Percentiles rank a stretch among this genome's conserved stretches.
Conservation (phyloP, 2,329 filamentous ascomycete species). For the Botrytis cinerea region DNA sequence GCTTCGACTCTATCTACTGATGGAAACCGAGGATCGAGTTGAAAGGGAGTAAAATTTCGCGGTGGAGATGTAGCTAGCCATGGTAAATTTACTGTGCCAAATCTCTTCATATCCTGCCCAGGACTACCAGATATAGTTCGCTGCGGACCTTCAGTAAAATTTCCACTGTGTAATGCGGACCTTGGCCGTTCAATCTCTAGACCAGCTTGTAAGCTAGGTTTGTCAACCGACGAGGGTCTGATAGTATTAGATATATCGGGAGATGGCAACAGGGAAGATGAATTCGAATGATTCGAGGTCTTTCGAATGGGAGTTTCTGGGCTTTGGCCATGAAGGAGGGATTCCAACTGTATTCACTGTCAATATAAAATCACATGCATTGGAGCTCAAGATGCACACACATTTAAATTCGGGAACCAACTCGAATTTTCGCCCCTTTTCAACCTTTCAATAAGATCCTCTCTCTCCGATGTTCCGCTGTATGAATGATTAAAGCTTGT, state of each 20-base stretch:
- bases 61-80: conserved; percentile 62
- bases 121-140: conserved; percentile 24
- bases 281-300: conserved; percentile 27
- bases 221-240: conserved; percentile 42
- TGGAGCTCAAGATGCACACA: conserved; percentile 41
- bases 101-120: conserved; percentile 23
- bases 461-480: conserved; percentile 56
- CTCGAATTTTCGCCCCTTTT: conserved; percentile 77
- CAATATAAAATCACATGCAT: conserved; percentile 19
- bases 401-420: conserved; percentile 69
- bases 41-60: conserved; percentile 52
- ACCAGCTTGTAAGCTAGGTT: conserved; percentile 54
- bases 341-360: conserved; percentile 35
- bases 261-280: conserved; percentile 42
- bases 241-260: conserved; percentile 41
- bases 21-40: conserved; percentile 44
- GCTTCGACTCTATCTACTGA: conserved; percentile 29
- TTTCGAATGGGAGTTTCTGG: conserved; percentile 35
- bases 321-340: conserved; percentile 37
- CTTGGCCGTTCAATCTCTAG: conserved; percentile 76
- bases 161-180: conserved; percentile 70
- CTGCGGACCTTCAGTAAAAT: conserved; percentile 54
- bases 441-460: conserved; percentile 79
- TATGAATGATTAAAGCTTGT: conserved; percentile 29
- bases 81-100: conserved; percentile 32